A percentile compares a stretch with the other conserved stretches of the same genome.
Evolutionary conservation across 2,329 filamentous ascomycete genomes (phyloP).

Genomic region (Fusarium sp.): DNA sequence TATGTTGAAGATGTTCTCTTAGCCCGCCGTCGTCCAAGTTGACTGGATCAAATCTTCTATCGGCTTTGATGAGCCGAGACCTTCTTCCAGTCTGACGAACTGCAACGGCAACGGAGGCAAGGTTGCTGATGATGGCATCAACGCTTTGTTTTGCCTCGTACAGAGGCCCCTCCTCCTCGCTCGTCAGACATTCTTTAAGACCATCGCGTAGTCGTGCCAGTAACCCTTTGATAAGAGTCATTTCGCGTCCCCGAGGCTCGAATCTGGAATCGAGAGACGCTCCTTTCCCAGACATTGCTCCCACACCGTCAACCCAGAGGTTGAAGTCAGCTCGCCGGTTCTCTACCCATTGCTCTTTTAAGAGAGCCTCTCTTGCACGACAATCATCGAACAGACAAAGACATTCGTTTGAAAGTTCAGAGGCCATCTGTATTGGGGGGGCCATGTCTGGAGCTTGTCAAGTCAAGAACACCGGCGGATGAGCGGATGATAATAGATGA

Average conservation of each 20-base stretch:
- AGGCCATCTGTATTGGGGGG: accelerated
- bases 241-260: background rate
- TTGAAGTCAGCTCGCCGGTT: background rate
- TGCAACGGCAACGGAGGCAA: background rate
- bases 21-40: background rate
- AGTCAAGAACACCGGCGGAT: too few species aligned
- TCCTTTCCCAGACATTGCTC: background rate
- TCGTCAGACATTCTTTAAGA: background rate
- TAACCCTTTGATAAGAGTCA: background rate
- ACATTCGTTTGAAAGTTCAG: background rate
- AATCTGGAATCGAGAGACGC: background rate
- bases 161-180: background rate
- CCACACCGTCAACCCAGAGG: background rate
- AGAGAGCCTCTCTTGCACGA: background rate
- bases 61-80: background rate
- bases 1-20: background rate
- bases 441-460: background rate
- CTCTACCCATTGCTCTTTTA: background rate
- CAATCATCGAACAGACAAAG: background rate
- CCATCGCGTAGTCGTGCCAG: background rate
- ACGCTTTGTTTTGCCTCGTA: background rate
- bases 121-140: background rate
- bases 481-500: too few species aligned
- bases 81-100: background rate
- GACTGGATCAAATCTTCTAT: background rate